phyloP scores from a whole-genome alignment of 148 eudicot species.

The Drosera capensis region DNA sequence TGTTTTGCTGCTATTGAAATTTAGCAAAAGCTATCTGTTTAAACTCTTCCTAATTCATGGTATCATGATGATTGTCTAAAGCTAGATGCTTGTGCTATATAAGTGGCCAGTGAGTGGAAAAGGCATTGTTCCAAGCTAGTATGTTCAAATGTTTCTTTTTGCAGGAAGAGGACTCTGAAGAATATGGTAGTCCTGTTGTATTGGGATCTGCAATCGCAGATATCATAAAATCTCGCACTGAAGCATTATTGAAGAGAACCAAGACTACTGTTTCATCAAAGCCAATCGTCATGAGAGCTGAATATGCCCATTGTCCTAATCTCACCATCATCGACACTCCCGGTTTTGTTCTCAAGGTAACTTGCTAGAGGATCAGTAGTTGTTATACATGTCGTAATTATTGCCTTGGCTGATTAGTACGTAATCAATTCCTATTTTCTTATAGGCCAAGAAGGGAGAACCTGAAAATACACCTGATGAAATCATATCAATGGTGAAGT shows the following conservation, averaged over 20 bases:
- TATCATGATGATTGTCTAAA: neutral
- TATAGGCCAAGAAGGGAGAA: constrained; percentile 94
- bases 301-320: constrained; percentile 94
- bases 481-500: constrained; percentile 88
- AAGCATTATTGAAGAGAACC: constrained; percentile 52
- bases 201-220: constrained; percentile 72
- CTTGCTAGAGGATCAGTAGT: neutral
- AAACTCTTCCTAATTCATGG: too few species aligned
- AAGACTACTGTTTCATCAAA: constrained; percentile 72
- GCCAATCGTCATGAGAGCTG: constrained; percentile 97
- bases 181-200: constrained; percentile 63
- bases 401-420: neutral
- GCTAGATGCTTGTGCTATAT: neutral
- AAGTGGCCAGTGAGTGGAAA: neutral
- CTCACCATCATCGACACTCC: constrained; percentile 97
- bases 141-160: neutral
- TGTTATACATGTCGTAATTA: neutral
- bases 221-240: constrained; percentile 76
- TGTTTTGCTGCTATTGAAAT: too few species aligned
- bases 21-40: too few species aligned
- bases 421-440: neutral
- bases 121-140: neutral
- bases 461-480: constrained; percentile 92
- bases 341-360: constrained; percentile 91
- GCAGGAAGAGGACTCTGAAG: constrained; percentile 95